phyloP scores from a whole-genome alignment of 139 green algal species.

The Picochlorum sp. region DNA sequence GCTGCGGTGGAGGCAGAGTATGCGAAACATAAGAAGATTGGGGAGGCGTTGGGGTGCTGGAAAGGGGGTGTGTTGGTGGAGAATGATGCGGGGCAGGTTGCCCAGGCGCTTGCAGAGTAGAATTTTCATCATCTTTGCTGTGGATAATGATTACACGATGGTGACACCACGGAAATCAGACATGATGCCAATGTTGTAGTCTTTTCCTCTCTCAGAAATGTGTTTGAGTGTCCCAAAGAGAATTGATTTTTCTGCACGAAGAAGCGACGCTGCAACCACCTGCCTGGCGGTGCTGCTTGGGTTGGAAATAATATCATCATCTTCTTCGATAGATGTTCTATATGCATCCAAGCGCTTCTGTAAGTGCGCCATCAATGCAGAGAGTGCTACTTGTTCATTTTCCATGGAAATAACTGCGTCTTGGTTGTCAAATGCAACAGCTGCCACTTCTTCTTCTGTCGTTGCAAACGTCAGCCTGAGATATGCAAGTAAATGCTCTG shows the following conservation, averaged over 20 bases:
- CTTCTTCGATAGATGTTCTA: slow-evolving; percentile 39
- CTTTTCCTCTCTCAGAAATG: not conserved
- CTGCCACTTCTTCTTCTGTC: slow-evolving; percentile 32
- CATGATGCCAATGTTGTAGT: not conserved
- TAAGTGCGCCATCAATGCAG: slow-evolving; percentile 45
- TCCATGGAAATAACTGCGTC: slow-evolving; percentile 20
- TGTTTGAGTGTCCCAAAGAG: slow-evolving; percentile 15
- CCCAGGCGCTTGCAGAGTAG: slow-evolving; percentile 21
- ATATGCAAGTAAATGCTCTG: slow-evolving; percentile 64
- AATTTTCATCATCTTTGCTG: not conserved
- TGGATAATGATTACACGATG: not conserved
- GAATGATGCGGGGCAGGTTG: slow-evolving; percentile 44
- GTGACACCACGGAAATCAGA: not conserved
- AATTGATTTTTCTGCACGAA: slow-evolving; percentile 59
- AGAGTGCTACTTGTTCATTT: slow-evolving; percentile 44
- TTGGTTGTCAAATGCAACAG: slow-evolving; percentile 22
- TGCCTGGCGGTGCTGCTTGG: slow-evolving; percentile 33
- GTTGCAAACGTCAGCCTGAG: slow-evolving; percentile 59
- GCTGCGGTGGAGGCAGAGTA: slow-evolving; percentile 52
- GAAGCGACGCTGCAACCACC: slow-evolving; percentile 54
- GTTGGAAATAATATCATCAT: slow-evolving; percentile 54
- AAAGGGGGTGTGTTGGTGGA: slow-evolving; percentile 71
- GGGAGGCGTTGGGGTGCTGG: slow-evolving; percentile 58
- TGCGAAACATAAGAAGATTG: slow-evolving; percentile 49
- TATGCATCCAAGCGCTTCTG: slow-evolving; percentile 43